Conservation (phyloP, 192 early-diverging fungal species). For the Funneliformis geosporum region DNA sequence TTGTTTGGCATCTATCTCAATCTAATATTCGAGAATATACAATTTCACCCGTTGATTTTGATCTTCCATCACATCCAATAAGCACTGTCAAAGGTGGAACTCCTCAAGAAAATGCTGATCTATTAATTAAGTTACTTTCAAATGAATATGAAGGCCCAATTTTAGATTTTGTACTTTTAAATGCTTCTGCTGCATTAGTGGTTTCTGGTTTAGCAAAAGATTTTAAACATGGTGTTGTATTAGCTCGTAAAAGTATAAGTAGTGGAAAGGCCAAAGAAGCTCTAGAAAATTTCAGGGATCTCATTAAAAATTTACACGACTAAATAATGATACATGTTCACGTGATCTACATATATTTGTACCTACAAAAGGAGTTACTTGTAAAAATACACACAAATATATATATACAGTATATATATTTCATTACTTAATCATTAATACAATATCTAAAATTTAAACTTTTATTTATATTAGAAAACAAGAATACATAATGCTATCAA, state of each 20-base stretch:
- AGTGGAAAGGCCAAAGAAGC: conserved; percentile 66
- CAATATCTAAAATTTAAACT: too few species aligned
- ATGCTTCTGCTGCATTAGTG: conserved; percentile 83
- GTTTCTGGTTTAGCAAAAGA: conserved; percentile 73
- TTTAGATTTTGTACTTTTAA: conserved; percentile 90
- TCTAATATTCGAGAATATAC: conserved; percentile 64
- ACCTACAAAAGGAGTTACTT: too few species aligned
- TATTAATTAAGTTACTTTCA: conserved; percentile 68
- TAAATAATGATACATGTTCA: too few species aligned
- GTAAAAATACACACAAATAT: too few species aligned
- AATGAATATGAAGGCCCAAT: conserved; percentile 62
- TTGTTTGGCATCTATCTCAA: conserved; percentile 80
- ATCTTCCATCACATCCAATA: conserved; percentile 76
- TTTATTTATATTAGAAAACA: too few species aligned
- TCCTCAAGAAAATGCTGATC: conserved; percentile 71
- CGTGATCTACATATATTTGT: too few species aligned
- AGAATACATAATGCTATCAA: too few species aligned
- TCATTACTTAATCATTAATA: too few species aligned
- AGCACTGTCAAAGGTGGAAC: conserved; percentile 68
- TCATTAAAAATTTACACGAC: too few species aligned
- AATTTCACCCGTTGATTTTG: conserved; percentile 86
- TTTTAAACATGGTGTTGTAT: conserved; percentile 73
- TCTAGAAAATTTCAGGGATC: conserved; percentile 63
- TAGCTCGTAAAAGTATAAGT: conserved; percentile 74
- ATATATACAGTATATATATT: too few species aligned